Evolutionary conservation across 176 grass and related monocot species (phyloP).

Genomic region (Hordeum marinum): DNA sequence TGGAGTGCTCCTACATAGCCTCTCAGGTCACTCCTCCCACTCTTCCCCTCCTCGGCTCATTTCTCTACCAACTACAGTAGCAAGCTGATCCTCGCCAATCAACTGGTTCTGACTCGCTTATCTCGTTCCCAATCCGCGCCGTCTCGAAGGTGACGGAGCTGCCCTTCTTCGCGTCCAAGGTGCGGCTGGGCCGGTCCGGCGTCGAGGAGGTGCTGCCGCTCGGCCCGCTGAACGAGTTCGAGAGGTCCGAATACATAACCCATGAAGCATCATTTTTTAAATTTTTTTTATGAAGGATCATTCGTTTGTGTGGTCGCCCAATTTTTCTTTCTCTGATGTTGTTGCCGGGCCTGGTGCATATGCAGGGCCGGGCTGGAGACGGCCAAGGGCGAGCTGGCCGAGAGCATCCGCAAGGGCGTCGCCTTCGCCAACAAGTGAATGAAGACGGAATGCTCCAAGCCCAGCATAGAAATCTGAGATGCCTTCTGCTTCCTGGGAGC

Average conservation of each 20-base stretch:
- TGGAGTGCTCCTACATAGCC: constrained; percentile 83
- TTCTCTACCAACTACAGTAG: no score
- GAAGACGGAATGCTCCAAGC: no score
- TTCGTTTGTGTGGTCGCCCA: no score
- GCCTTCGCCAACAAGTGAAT: not conserved
- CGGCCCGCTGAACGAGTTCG: constrained; percentile 74
- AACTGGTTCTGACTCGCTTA: not conserved
- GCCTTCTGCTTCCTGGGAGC: no score
- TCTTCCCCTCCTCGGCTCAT: not conserved
- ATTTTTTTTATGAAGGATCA: no score
- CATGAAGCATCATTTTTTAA: no score
- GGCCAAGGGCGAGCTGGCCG: not conserved
- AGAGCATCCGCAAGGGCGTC: not conserved
- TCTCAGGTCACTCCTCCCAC: constrained; percentile 33
- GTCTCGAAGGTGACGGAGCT: constrained; percentile 65
- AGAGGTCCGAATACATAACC: constrained; percentile 39
- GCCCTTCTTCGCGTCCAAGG: constrained; percentile 85
- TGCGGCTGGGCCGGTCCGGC: constrained; percentile 55
- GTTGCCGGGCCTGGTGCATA: no score
- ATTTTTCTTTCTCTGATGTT: no score
- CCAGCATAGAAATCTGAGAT: not conserved
- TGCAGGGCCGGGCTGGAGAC: not conserved
- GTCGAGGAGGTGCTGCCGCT: constrained; percentile 73
- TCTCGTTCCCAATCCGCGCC: not conserved
- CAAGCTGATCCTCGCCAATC: no score